Conservation (phyloP, 495 filamentous ascomycete species). For the Aspergillus coremiiformis region DNA sequence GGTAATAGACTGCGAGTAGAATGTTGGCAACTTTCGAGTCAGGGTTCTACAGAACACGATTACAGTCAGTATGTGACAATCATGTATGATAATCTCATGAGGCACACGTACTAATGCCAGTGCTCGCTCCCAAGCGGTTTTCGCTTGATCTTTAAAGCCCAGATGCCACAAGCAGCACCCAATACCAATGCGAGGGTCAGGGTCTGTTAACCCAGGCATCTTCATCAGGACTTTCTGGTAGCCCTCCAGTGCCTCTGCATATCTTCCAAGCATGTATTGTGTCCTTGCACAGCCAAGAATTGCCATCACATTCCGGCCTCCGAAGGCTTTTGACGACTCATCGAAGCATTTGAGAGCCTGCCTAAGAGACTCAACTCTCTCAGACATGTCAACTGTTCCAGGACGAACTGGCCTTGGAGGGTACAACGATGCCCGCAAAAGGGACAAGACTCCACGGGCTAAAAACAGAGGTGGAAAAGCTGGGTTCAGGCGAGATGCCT, state of each 20-base stretch:
- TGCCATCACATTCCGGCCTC: constrained; percentile 82
- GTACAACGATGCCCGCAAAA: constrained; percentile 80
- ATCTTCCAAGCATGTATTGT: constrained; percentile 74
- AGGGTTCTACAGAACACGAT: constrained; percentile 48
- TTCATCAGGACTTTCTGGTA: constrained; percentile 82
- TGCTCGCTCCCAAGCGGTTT: constrained; percentile 78
- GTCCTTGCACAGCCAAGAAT: constrained; percentile 78
- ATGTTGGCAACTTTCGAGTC: constrained; percentile 88
- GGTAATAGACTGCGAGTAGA: constrained; percentile 79
- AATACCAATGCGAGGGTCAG: constrained; percentile 89
- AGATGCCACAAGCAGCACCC: constrained; percentile 95
- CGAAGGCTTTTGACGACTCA: constrained; percentile 76
- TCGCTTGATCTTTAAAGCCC: constrained; percentile 87
- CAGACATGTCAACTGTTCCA: constrained; percentile 58
- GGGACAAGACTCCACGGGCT: constrained; percentile 81
- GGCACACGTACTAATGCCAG: constrained; percentile 54
- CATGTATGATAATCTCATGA: background rate
- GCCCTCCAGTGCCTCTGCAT: constrained; percentile 66
- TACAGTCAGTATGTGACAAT: background rate
- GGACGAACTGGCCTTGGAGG: constrained; percentile 55
- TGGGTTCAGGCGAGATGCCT: constrained; percentile 88
- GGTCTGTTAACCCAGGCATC: constrained; percentile 84
- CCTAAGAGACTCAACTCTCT: constrained; percentile 71
- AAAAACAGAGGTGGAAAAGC: constrained; percentile 81
- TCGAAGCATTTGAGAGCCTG: constrained; percentile 87